A percentile compares a stretch with the other conserved stretches of the same genome.
These are phyloP conservation scores for Chlamydomonas incerta DNA, from an alignment of 139 green algal genomes.

Conservation along the genomic window DNA sequence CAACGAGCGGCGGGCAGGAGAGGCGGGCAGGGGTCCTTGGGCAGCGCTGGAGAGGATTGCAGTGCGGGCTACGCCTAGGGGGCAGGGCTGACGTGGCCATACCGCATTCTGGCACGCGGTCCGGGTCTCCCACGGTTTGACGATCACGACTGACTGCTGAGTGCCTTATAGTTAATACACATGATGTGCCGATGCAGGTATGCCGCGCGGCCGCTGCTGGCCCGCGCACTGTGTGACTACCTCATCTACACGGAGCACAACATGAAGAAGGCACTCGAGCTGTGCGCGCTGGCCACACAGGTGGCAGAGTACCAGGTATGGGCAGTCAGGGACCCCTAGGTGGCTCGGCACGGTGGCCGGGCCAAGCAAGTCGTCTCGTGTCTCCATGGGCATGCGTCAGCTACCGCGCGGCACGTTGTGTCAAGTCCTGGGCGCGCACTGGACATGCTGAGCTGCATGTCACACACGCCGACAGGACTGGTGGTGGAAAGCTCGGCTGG, in stretches of 20 bases:
- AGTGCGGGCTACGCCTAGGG: no score
- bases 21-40: conserved; percentile 34
- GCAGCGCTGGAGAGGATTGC: no score
- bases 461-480: conserved; percentile 64
- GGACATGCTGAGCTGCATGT: no score
- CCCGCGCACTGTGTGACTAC: conserved; percentile 83
- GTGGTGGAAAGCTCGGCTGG: conserved; percentile 89
- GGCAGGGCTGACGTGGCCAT: no score
- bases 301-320: conserved; percentile 49
- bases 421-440: no score
- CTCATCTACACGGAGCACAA: conserved; percentile 89
- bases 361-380: neutral
- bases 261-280: conserved; percentile 78
- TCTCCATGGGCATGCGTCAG: neutral
- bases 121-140: no score
- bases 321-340: neutral
- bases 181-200: conserved; percentile 47
- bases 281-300: conserved; percentile 70
- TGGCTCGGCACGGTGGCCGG: neutral
- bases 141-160: no score
- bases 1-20: neutral
- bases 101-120: no score
- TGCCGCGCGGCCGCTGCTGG: conserved; percentile 66
- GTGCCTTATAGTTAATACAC: no score
- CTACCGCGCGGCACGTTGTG: neutral